These are phyloP conservation scores for Gossypium gossypioides DNA, from an alignment of 441 rosid species.

Conservation along the genomic window DNA sequence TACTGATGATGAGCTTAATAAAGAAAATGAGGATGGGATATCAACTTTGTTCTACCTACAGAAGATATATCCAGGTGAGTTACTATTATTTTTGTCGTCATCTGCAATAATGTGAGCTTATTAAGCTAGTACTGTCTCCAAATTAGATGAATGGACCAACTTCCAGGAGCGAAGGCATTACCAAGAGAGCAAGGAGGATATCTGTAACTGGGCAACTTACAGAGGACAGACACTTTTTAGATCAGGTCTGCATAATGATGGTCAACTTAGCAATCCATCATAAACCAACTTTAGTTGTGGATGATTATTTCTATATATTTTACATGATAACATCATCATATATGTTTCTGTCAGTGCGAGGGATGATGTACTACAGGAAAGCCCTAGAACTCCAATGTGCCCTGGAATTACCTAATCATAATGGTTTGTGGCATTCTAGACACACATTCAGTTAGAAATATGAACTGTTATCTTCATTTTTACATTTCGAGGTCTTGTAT, in stretches of 20 bases:
- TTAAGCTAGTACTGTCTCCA: neutral
- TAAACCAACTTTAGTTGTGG: neutral
- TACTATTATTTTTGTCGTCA: neutral
- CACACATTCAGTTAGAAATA: neutral
- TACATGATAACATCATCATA: neutral
- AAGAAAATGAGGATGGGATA: slow-evolving; percentile 65
- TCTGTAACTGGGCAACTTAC: slow-evolving; percentile 69
- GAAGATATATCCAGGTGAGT: slow-evolving; percentile 61
- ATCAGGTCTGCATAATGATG: slow-evolving; percentile 37
- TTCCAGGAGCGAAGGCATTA: slow-evolving; percentile 51
- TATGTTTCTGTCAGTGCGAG: slow-evolving; percentile 31
- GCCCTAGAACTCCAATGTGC: slow-evolving; percentile 69
- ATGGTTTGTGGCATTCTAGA: slow-evolving; percentile 28
- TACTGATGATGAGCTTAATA: slow-evolving; percentile 38
- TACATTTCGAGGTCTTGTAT: neutral
- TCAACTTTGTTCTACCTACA: slow-evolving; percentile 62
- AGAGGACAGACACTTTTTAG: slow-evolving; percentile 69
- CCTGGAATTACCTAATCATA: slow-evolving; percentile 63
- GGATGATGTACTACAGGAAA: slow-evolving; percentile 75
- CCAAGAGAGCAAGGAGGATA: slow-evolving; percentile 39
- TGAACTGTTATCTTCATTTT: neutral
- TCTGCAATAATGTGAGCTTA: neutral
- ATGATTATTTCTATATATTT: neutral
- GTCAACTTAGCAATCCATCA: slow-evolving; percentile 4
- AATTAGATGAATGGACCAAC: slow-evolving; percentile 63